These are phyloP conservation scores for Nicotiana tabacum DNA, from an alignment of 257 asterid genomes.

Conservation along the genomic window DNA sequence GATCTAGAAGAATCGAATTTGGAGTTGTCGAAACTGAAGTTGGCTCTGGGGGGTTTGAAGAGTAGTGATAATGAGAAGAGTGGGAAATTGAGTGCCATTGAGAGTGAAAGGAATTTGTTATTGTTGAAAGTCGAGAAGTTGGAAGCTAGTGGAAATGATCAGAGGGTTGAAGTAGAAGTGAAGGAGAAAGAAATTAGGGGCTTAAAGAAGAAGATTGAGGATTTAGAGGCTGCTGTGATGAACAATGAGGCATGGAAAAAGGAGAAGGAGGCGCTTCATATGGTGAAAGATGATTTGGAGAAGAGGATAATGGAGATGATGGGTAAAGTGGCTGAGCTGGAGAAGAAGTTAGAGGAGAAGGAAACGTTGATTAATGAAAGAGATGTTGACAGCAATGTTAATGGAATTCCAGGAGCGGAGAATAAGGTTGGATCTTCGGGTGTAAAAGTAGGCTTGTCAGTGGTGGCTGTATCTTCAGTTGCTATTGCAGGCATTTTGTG, in stretches of 20 bases:
- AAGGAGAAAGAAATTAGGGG: slow-evolving; percentile 39
- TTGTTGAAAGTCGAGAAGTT: slow-evolving; percentile 29
- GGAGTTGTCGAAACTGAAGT: slow-evolving; percentile 34
- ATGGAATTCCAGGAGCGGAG: slow-evolving; percentile 11
- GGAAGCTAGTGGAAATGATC: slow-evolving; percentile 23
- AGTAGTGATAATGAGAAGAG: slow-evolving; percentile 39
- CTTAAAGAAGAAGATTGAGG: slow-evolving; percentile 38
- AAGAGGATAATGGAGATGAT: slow-evolving; percentile 18
- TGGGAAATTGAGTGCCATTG: slow-evolving; percentile 36
- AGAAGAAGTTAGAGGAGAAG: slow-evolving; percentile 45
- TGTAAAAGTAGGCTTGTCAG: slow-evolving; percentile 31
- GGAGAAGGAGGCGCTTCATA: slow-evolving; percentile 33
- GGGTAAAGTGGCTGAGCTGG: slow-evolving; percentile 34
- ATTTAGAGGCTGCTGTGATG: slow-evolving; percentile 28
- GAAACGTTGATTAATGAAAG: slow-evolving; percentile 32
- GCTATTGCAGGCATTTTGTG: slow-evolving; percentile 35
- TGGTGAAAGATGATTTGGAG: slow-evolving; percentile 20
- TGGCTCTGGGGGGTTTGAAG: slow-evolving; percentile 34
- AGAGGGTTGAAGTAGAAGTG: slow-evolving; percentile 34
- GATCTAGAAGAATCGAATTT: slow-evolving; percentile 42
- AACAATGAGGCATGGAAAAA: slow-evolving; percentile 31
- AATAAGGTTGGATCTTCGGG: slow-evolving; percentile 17
- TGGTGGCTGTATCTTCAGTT: slow-evolving; percentile 42
- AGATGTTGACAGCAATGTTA: slow-evolving; percentile 18
- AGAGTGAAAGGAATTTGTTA: slow-evolving; percentile 46